phyloP scores from a whole-genome alignment of 352 stramenopile species.

The Pythium brachiatum region DNA sequence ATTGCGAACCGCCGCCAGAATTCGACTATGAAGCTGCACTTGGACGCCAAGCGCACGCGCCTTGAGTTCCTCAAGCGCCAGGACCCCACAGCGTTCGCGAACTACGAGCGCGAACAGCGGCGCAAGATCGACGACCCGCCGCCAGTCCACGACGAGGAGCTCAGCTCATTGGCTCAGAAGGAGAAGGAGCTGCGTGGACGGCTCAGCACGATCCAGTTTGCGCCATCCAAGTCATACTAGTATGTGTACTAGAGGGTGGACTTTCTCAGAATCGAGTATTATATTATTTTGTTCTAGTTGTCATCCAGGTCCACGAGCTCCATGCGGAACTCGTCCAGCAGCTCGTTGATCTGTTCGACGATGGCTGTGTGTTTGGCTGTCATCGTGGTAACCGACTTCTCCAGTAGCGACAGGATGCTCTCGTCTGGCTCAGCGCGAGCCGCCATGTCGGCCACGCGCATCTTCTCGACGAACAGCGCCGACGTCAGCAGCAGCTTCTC shows the following conservation, averaged over 20 bases:
- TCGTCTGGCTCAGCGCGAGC: constrained; percentile 44
- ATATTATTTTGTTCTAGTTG: constrained; percentile 15
- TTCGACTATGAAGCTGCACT: constrained; percentile 71
- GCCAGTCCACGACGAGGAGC: constrained; percentile 46
- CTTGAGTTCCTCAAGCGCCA: constrained; percentile 66
- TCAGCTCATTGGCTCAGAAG: constrained; percentile 46
- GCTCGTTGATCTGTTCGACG: constrained; percentile 75
- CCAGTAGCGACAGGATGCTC: constrained; percentile 47
- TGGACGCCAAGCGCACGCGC: constrained; percentile 71
- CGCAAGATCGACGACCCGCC: constrained; percentile 47
- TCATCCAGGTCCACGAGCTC: constrained; percentile 51
- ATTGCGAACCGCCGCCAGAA: constrained; percentile 55
- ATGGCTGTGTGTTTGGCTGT: constrained; percentile 54
- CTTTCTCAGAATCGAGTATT: neutral
- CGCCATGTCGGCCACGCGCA: constrained; percentile 49
- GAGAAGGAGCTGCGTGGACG: constrained; percentile 55
- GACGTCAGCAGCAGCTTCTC: constrained; percentile 83
- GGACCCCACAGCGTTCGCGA: constrained; percentile 51
- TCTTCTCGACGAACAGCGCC: constrained; percentile 77
- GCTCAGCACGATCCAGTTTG: constrained; percentile 44
- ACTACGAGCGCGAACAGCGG: constrained; percentile 43
- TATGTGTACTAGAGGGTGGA: neutral
- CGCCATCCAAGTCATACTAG: constrained; percentile 5
- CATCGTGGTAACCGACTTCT: constrained; percentile 59
- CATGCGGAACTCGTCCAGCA: constrained; percentile 62